phyloP scores from a whole-genome alignment of 2,329 filamentous ascomycete genomes.

The Talaromyces pinophilus region DNA sequence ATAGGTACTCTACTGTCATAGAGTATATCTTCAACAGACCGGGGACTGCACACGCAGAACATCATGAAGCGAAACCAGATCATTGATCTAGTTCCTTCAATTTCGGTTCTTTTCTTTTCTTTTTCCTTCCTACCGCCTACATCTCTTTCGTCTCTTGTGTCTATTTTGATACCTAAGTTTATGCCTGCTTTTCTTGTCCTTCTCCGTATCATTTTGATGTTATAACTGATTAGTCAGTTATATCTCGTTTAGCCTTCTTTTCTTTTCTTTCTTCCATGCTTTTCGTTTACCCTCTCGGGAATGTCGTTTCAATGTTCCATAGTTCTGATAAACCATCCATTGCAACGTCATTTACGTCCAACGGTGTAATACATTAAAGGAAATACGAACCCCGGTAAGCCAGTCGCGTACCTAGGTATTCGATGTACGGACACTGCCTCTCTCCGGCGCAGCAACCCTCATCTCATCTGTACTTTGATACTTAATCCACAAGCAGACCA shows the following conservation, averaged over 20 bases:
- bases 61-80: constrained; percentile 1
- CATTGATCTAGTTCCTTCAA: neutral
- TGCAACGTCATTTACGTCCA: neutral
- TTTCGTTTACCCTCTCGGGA: neutral
- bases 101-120: constrained; percentile 2
- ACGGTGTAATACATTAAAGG: neutral
- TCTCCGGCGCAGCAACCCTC: neutral
- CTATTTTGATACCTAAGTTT: neutral
- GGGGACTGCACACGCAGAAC: constrained; percentile 5
- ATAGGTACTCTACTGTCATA: neutral
- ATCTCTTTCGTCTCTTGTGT: neutral
- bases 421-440: neutral
- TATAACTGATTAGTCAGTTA: constrained; percentile 1
- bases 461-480: neutral
- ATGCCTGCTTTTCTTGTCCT: neutral
- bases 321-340: neutral
- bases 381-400: neutral
- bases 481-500: neutral
- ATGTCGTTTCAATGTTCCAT: neutral
- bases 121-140: neutral
- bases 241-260: neutral
- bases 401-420: neutral
- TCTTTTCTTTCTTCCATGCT: neutral
- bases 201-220: neutral
- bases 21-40: constrained; percentile 18